Conservation (phyloP, 306 rosid species). For the Vigna radiata region DNA sequence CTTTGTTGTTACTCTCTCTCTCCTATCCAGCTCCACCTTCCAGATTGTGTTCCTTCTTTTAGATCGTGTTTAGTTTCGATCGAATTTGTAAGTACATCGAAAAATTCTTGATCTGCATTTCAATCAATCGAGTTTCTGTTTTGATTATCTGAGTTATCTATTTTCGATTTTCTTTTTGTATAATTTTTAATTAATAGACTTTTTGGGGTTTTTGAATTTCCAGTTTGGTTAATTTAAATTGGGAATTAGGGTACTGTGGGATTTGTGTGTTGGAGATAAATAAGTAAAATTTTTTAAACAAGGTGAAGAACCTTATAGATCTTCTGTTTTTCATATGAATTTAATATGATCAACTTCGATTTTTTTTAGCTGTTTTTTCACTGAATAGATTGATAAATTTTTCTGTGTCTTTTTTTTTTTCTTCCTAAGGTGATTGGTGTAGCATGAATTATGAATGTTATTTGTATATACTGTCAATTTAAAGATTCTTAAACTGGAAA, state of each 20-base stretch:
- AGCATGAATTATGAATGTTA: neutral
- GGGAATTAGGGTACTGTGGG: neutral
- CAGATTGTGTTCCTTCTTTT: neutral
- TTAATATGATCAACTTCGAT: conserved; percentile 4
- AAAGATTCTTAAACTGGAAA: too few species aligned
- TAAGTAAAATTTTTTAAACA: conserved; percentile 5
- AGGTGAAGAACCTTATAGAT: conserved; percentile 11
- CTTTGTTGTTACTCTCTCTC: neutral
- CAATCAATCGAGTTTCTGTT: conserved; percentile 27
- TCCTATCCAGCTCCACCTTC: conserved; percentile 24
- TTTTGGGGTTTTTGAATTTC: neutral
- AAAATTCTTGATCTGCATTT: neutral
- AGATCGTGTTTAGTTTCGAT: conserved; percentile 35
- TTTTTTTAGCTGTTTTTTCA: neutral
- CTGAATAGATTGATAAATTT: conserved; percentile 16
- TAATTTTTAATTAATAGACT: neutral
- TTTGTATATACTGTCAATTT: too few species aligned
- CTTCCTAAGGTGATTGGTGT: conserved; percentile 11
- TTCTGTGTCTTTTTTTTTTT: neutral
- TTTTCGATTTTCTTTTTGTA: neutral
- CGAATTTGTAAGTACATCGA: conserved; percentile 30
- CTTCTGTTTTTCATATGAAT: conserved; percentile 30
- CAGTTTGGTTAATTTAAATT: conserved; percentile 4
- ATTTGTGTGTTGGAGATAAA: neutral
- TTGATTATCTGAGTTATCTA: neutral